Conservation (phyloP, 2,329 filamentous ascomycete species). For the Cladosporium sp. region DNA sequence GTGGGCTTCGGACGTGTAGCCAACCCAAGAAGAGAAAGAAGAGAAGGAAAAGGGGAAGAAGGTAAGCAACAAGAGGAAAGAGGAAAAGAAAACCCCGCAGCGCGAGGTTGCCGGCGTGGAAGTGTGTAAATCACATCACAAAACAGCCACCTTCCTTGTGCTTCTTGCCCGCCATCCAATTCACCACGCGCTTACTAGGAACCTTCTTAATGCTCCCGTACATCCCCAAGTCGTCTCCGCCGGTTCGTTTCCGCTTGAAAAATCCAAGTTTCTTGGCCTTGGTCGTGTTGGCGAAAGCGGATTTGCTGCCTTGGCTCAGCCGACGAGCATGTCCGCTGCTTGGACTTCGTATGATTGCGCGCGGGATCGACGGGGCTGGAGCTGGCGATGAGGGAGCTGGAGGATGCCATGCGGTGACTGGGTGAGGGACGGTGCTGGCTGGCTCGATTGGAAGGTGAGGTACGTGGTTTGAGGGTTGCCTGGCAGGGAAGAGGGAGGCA, state of each 20-base stretch:
- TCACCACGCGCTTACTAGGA: not conserved
- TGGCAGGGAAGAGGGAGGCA: constrained; percentile 26
- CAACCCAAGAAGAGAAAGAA: not conserved
- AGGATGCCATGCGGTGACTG: constrained; percentile 32
- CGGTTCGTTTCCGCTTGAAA: constrained; percentile 17
- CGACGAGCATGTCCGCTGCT: not conserved
- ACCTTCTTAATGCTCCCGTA: not conserved
- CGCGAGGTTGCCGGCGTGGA: too few relatives aligned
- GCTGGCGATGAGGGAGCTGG: constrained; percentile 21
- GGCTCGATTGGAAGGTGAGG: constrained; percentile 20
- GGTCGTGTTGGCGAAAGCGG: constrained; percentile 20
- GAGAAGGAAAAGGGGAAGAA: not conserved
- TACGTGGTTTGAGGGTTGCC: constrained; percentile 24
- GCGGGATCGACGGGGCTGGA: not conserved
- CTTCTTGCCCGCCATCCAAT: constrained; percentile 7
- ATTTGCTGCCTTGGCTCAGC: constrained; percentile 13
- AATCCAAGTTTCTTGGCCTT: constrained; percentile 27
- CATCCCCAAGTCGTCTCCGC: not conserved
- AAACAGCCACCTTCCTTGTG: not conserved
- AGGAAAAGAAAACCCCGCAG: not conserved
- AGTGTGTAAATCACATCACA: constrained; percentile 2
- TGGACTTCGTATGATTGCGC: not conserved
- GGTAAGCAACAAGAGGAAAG: not conserved
- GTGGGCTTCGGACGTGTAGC: not conserved
- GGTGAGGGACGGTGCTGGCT: constrained; percentile 27